Conservation (phyloP, 805 yeast species). For the Metschnikowia matae region DNA sequence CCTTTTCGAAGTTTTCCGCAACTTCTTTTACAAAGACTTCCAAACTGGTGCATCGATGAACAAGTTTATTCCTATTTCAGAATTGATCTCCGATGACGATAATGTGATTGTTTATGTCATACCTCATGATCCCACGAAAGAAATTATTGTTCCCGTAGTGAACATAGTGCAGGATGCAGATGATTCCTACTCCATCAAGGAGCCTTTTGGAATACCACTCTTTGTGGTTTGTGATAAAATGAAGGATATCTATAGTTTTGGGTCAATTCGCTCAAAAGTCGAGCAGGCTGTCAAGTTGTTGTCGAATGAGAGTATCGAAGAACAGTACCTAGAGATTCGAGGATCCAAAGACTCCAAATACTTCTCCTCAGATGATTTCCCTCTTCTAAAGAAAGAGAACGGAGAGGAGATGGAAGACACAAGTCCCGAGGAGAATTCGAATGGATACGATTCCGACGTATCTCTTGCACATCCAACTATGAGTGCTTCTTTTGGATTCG, state of each 20-base stretch:
- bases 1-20: constrained; percentile 48
- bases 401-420: background rate
- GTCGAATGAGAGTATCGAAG: constrained; percentile 21
- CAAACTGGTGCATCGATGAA: constrained; percentile 53
- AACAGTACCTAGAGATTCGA: constrained; percentile 21
- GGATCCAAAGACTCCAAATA: constrained; percentile 11
- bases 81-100: constrained; percentile 60
- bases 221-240: constrained; percentile 53
- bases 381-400: constrained; percentile 19
- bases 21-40: constrained; percentile 65
- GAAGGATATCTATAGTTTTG: constrained; percentile 51
- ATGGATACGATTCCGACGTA: constrained; percentile 43
- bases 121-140: constrained; percentile 42
- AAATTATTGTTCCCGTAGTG: constrained; percentile 55
- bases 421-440: constrained; percentile 9
- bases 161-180: constrained; percentile 40
- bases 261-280: constrained; percentile 53
- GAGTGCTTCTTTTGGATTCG: constrained; percentile 47
- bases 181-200: constrained; percentile 33
- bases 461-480: constrained; percentile 52
- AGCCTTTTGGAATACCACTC: constrained; percentile 73
- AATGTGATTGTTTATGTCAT: constrained; percentile 58
- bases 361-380: constrained; percentile 32
- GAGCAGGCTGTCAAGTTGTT: constrained; percentile 34
- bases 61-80: constrained; percentile 60